Base-by-base conservation (phyloP, 805 yeast genomes). In the Isabelozyma heimii region DNA sequence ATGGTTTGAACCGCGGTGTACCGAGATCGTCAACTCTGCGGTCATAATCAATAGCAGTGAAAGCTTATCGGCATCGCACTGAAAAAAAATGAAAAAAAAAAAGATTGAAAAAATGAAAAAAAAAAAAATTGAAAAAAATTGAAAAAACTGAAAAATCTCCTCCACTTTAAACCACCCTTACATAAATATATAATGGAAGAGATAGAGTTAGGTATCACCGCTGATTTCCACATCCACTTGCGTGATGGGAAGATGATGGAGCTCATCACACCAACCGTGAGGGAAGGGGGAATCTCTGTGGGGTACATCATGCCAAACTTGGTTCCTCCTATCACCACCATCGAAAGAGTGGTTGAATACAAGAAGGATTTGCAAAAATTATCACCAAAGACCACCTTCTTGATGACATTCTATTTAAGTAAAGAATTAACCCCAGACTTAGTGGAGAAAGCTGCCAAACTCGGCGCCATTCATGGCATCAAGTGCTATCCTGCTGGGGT, bases 401-500 rank as follows among this genome's bases (percentile, higher is more conserved):
- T 91, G 57, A 92, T 94, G 97, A 84, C 96, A 12, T 83, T 92
- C 54, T 94, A 94, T 59, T 76, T 94, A 39, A 80, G 87, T 45
- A 82, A 79, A 47, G 87, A 83, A 0, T 73, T 94, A 54, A 89
- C 97, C 1, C 97, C 98, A 0, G 95, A 89, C 55, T 73, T 90
- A 39, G 85, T 94, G 48, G 83, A 81, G 47, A 80, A 82, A 53
- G 98, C 97, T 35, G 95, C 91, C 7, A 63, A 75, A 47, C 60
- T 69, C 14, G 84, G 84, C 1, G 83, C 82, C 37, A 83, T 92
- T 47, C 76, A 83, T 28, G 99, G 99, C 48, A 89, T 94, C 56
- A 94, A 94, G 67, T 91, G 97, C 65, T 94, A 94, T 66, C 99
- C 99, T 40, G 97, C 98, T 1, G 99, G 99, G 42, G 99, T 94